A percentile compares a stretch with the other conserved stretches of the same genome.
Conservation (phyloP, 2,329 filamentous ascomycete species). For the Pseudogymnoascus sp. region DNA sequence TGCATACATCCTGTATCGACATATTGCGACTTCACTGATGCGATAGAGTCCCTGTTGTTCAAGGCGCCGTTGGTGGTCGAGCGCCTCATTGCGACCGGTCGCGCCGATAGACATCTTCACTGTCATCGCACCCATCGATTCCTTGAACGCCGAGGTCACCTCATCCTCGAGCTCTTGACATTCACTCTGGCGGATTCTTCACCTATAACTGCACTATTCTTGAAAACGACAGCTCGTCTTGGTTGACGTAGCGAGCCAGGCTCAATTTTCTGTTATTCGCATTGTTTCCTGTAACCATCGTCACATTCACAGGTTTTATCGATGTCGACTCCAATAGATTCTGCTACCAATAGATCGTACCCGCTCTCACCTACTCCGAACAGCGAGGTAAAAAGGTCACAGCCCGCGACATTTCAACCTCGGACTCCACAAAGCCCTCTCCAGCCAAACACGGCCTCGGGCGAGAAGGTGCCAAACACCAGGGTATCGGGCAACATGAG, state of each 20-base stretch:
- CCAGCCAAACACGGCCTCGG: conserved; percentile 3
- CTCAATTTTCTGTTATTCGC: not conserved
- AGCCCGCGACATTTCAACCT: conserved; percentile 55
- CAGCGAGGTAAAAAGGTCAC: conserved; percentile 7
- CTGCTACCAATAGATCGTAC: not conserved
- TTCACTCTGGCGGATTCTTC: not conserved
- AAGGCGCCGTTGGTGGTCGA: conserved; percentile 7
- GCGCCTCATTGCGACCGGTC: conserved; percentile 9
- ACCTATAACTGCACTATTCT: not conserved
- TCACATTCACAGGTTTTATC: conserved; percentile 9
- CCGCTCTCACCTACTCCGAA: conserved; percentile 8
- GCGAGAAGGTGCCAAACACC: not conserved
- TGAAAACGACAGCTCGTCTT: not conserved
- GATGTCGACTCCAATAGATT: conserved; percentile 9
- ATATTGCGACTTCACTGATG: conserved; percentile 6
- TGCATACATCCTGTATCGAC: not conserved
- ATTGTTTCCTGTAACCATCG: conserved; percentile 7
- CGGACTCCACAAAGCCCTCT: conserved; percentile 59
- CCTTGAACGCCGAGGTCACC: not conserved
- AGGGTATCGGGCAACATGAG: not conserved
- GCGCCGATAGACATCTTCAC: conserved; percentile 2
- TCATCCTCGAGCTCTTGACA: not conserved
- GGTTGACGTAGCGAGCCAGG: conserved; percentile 2
- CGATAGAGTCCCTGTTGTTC: not conserved
- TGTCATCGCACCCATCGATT: conserved; percentile 3